Evolutionary conservation across 768 basidiomycete genomes (phyloP).

Genomic region (Trametes elegans): DNA sequence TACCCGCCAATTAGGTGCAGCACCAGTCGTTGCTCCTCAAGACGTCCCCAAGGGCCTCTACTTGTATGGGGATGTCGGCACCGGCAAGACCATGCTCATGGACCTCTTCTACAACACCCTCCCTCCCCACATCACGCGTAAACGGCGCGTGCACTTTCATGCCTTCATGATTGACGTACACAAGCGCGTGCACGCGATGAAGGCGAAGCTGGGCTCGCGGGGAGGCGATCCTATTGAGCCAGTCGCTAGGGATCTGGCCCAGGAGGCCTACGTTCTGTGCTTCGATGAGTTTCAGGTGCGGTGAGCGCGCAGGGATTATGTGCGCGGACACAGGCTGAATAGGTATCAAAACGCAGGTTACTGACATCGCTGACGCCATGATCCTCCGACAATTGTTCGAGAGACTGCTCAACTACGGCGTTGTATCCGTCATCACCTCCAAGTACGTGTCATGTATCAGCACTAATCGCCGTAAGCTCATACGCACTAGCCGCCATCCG

Average conservation of each 20-base stretch:
- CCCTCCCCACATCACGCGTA: conserved; percentile 59
- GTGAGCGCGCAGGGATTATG: conserved; percentile 13
- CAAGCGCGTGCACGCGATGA: conserved; percentile 84
- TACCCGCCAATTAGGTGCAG: conserved; percentile 20
- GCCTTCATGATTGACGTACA: conserved; percentile 99
- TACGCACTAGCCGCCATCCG: conserved; percentile 77
- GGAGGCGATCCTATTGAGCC: conserved; percentile 84
- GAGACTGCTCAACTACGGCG: conserved; percentile 80
- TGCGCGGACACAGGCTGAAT: conserved; percentile 10
- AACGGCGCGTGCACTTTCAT: conserved; percentile 94
- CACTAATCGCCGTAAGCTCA: not conserved
- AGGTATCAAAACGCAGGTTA: conserved; percentile 59
- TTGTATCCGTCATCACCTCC: conserved; percentile 94
- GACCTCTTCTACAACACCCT: conserved; percentile 92
- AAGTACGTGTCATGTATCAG: conserved; percentile 58
- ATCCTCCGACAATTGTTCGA: conserved; percentile 90
- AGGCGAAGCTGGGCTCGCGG: conserved; percentile 62
- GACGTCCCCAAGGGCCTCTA: conserved; percentile 84
- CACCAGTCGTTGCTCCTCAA: conserved; percentile 38
- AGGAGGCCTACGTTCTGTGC: conserved; percentile 82
- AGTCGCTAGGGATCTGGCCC: conserved; percentile 83
- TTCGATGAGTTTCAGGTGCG: conserved; percentile 97
- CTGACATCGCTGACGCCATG: conserved; percentile 98
- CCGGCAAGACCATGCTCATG: conserved; percentile 99
- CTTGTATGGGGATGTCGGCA: conserved; percentile 95